These are phyloP conservation scores for Suillus fuscotomentosus DNA, from an alignment of 768 basidiomycete genomes.

Conservation along the genomic window DNA sequence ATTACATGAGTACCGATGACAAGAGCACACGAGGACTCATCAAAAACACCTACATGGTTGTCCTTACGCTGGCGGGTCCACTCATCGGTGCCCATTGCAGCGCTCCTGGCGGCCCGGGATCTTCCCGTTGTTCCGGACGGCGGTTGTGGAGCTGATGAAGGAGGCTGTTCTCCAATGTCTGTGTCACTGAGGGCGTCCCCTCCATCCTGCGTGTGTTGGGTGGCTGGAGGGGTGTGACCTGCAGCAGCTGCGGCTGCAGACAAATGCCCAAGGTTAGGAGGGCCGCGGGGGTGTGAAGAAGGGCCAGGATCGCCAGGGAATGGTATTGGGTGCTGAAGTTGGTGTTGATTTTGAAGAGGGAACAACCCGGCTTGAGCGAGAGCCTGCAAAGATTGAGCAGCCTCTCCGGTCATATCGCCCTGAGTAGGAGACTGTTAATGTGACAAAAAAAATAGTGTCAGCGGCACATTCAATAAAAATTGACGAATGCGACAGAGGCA, in stretches of 20 bases:
- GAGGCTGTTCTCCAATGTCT: constrained; percentile 25
- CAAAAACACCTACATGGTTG: constrained; percentile 61
- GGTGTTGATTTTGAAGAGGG: constrained; percentile 30
- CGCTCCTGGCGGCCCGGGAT: constrained; percentile 50
- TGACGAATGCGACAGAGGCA: constrained; percentile 1
- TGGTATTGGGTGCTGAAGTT: constrained; percentile 23
- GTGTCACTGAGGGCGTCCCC: constrained; percentile 26
- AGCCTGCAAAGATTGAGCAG: constrained; percentile 56
- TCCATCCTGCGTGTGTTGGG: constrained; percentile 15
- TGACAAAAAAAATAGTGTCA: not conserved
- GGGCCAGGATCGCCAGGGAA: constrained; percentile 58
- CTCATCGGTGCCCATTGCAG: constrained; percentile 71
- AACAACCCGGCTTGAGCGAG: constrained; percentile 45
- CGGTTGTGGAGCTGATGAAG: constrained; percentile 24
- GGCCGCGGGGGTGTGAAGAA: constrained; percentile 70
- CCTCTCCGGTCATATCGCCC: constrained; percentile 58
- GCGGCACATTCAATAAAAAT: not conserved
- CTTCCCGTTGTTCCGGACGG: constrained; percentile 34
- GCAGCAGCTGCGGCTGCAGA: constrained; percentile 44
- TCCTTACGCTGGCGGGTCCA: constrained; percentile 81
- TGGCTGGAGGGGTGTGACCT: constrained; percentile 37
- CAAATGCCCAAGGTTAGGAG: constrained; percentile 61
- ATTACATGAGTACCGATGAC: constrained; percentile 2
- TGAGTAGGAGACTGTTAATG: constrained; percentile 39
- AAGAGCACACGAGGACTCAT: not conserved